Base-by-base conservation (phyloP, 768 basidiomycete genomes). In the Cyclocybe cylindracea region DNA sequence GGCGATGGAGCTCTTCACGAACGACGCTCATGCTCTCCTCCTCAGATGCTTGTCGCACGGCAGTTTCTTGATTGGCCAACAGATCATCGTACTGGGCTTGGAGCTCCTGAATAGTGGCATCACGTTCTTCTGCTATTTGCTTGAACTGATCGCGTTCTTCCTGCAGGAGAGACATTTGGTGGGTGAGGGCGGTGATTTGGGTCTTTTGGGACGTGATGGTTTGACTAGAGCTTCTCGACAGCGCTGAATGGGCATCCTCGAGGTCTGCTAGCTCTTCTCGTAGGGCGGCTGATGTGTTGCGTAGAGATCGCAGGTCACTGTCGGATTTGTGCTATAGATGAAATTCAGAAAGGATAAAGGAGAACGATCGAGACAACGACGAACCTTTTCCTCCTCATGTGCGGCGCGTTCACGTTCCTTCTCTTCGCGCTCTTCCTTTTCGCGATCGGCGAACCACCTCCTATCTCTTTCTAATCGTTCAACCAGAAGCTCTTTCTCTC, bases 401-500 rank as follows among this genome's bases (percentile, higher is more conserved):
- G 76, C 77, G 3, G 61, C 65, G 11, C 78, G 72, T 48, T 88
- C 82, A 8, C 65, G 65, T 50, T 89, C 84, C 66, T 82, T 87
- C 66, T 85, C 86, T 51, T 84, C 82, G 18, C 81, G 71, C 54
- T 90, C 87, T 35, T 84, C 81, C 44, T 78, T 72, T 64, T 91
- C 89, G 3, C 85, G 67, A 55, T 90, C 87, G 0, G 84, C 72
- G 44, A 90, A 75, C 73, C 77, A 89, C 13, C 86, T 71, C 35
- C 89, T 71, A 61, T 92, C 90, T 13, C 79, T 71, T 60, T 91
- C 87, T 8, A 93, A 73, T 39, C 82, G 70, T 39, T 88, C 87
- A 24, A 91, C 77, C 18, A 70, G 64, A 1, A 75, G 56, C 2
- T 89, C 85, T 61, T 79, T 82, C 66, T 91, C 85, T 32, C 84